These are phyloP conservation scores for Aspergillus proliferans DNA, from an alignment of 2,329 filamentous ascomycete species.

Conservation along the genomic window DNA sequence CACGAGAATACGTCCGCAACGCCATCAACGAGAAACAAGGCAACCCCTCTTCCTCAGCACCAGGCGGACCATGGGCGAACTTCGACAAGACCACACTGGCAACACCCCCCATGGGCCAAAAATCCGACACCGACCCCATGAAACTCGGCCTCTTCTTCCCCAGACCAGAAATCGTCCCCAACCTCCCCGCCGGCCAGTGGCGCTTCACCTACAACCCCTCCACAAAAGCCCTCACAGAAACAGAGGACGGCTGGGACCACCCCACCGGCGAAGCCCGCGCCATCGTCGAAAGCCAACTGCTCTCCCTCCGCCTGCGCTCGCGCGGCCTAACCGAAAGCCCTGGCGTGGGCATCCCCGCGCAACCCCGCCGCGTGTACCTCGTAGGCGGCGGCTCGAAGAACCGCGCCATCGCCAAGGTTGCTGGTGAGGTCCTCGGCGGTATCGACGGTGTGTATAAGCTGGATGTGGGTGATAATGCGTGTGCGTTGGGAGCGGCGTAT, in stretches of 20 bases:
- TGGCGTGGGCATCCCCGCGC: slow-evolving; percentile 58
- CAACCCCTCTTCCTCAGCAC: slow-evolving; percentile 39
- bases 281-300: slow-evolving; percentile 91
- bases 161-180: slow-evolving; percentile 91
- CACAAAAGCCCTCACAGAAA: slow-evolving; percentile 49
- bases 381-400: slow-evolving; percentile 90
- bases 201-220: slow-evolving; percentile 59
- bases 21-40: slow-evolving; percentile 55
- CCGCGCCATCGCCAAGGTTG: slow-evolving; percentile 75
- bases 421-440: slow-evolving; percentile 83
- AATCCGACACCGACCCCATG: slow-evolving; percentile 51
- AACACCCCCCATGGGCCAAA: slow-evolving; percentile 63
- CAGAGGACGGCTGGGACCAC: slow-evolving; percentile 48
- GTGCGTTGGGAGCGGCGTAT: slow-evolving; percentile 87
- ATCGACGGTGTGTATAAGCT: slow-evolving; percentile 86
- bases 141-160: slow-evolving; percentile 93
- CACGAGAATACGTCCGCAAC: slow-evolving; percentile 84
- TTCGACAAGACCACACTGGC: slow-evolving; percentile 71
- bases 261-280: slow-evolving; percentile 68
- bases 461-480: slow-evolving; percentile 91
- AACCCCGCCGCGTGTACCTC: slow-evolving; percentile 85
- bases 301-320: slow-evolving; percentile 82
- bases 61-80: slow-evolving; percentile 56
- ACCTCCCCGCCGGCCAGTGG: slow-evolving; percentile 79
- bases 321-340: slow-evolving; percentile 63